phyloP scores from a whole-genome alignment of 176 grass and related monocot species.

The Triticum dicoccoides region DNA sequence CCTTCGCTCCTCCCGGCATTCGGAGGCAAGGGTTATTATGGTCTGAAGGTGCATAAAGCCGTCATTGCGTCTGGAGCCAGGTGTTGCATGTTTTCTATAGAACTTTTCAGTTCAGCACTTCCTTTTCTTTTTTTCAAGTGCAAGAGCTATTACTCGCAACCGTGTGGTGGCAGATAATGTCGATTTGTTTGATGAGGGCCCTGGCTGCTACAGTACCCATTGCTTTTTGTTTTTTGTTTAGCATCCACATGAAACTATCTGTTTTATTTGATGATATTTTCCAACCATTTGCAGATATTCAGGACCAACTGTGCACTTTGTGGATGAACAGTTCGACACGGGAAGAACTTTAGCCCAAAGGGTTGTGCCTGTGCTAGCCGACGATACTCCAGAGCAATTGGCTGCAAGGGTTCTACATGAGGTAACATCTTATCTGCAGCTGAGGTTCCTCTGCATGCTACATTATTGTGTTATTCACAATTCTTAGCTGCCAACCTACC shows the following conservation, averaged over 20 bases:
- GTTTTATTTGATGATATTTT: neutral
- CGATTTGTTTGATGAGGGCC: neutral
- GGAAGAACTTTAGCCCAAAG: slow-evolving; percentile 49
- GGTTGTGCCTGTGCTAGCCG: slow-evolving; percentile 18
- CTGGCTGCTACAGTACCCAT: neutral
- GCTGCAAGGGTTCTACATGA: slow-evolving; percentile 58
- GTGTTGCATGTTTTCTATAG: slow-evolving; percentile 24
- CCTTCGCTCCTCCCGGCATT: slow-evolving; percentile 94
- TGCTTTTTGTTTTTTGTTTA: neutral
- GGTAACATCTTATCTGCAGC: slow-evolving; percentile 22
- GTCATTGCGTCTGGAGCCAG: slow-evolving; percentile 87
- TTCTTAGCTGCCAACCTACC: neutral
- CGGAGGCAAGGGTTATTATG: slow-evolving; percentile 87
- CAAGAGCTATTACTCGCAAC: neutral
- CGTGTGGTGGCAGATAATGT: neutral
- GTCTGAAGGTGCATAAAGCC: slow-evolving; percentile 78
- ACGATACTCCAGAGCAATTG: slow-evolving; percentile 44
- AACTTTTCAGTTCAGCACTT: neutral
- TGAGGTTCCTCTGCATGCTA: neutral
- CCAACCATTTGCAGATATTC: slow-evolving; percentile 39
- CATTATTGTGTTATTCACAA: neutral
- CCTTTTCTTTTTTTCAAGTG: neutral
- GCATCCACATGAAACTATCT: neutral
- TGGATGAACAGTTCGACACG: slow-evolving; percentile 58
- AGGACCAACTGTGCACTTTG: slow-evolving; percentile 48